Base-by-base conservation (phyloP, 208 protist species). In the Balamuthia mandrillaris region DNA sequence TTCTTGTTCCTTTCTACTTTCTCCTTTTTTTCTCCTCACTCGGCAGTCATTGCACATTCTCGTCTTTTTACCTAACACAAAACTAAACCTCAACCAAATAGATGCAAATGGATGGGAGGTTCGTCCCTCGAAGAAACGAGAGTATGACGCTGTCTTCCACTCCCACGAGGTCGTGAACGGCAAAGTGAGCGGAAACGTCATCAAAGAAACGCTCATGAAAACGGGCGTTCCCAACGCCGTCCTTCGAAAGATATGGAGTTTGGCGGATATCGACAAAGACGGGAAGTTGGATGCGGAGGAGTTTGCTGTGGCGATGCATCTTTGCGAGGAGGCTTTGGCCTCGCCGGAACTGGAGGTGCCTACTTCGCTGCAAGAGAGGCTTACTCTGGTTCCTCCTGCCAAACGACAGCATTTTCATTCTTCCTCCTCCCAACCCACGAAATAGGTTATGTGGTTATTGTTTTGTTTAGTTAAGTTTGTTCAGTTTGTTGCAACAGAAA, bases 211-310 rank as follows among this genome's bases (percentile, higher is more conserved):
- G 9, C 42, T 92, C 6, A 27, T 75, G 35, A 33, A 87, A 47
- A 81, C 81, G 1, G 88, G 88, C 24, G 24, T 92, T 39, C 24
- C 86, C 5, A 92, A 82, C 27, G 37, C 45, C 21, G 2, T 85
- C 24, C 47, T 92, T 1, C 54, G 68, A 5, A 51, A 86, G 33
- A 65, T 92, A 61, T 92, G 90, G 90, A 87, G 41, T 56, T 31
- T 92, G 42, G 85, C 88, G 24, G 90, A 92, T 72, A 68, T 90
- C 21, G 90, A 90, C 42, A 83, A 68, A 72, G 88, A 91, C 39
- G 86, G 85, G 44, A 86, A 49, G 31, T 79, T 91, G 18, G 86
- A 90, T 86, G 21, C 58, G 10, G 82, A 85, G 35, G 89, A 91
- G 31, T 91, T 91, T 33, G 24, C 21, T 37, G 41, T 91, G 1